These are phyloP conservation scores for Elongisporangium undulatum DNA, from an alignment of 352 stramenopile species.

Conservation along the genomic window DNA sequence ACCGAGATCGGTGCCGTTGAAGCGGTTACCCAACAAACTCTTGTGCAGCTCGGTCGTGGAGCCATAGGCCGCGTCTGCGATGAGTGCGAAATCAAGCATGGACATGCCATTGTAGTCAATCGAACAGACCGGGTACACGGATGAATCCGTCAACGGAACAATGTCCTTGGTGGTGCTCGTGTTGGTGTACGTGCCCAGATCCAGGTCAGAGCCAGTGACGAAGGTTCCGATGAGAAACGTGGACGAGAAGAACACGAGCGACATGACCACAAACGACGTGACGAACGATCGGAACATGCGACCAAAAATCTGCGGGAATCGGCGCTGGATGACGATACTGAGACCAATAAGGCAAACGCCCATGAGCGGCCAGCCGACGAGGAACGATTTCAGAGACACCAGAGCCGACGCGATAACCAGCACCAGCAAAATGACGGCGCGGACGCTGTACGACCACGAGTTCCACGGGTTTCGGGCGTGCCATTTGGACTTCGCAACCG, in stretches of 20 bases:
- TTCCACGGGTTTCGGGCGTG: conserved; percentile 54
- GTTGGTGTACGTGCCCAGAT: conserved; percentile 42
- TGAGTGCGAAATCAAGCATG: conserved; percentile 75
- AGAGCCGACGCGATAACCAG: conserved; percentile 50
- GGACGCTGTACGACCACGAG: conserved; percentile 32
- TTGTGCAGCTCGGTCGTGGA: conserved; percentile 60
- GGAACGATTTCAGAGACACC: conserved; percentile 53
- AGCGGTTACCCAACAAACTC: conserved; percentile 54
- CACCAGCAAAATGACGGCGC: conserved; percentile 45
- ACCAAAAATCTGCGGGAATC: conserved; percentile 77
- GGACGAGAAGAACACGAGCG: conserved; percentile 80
- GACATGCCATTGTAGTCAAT: conserved; percentile 52
- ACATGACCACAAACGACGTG: conserved; percentile 65
- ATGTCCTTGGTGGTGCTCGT: conserved; percentile 18
- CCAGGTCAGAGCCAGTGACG: conserved; percentile 47
- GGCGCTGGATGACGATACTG: conserved; percentile 56
- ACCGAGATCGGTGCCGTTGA: conserved; percentile 65
- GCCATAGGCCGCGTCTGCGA: conserved; percentile 74
- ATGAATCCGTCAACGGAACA: conserved; percentile 30
- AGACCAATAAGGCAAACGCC: conserved; percentile 61
- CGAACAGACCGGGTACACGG: conserved; percentile 67
- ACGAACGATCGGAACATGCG: conserved; percentile 72
- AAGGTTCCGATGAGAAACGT: conserved; percentile 76
- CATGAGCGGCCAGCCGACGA: conserved; percentile 76
- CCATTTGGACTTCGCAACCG: neutral